Conservation (phyloP, 2,329 filamentous ascomycete genomes). For the Botrytis fabae region DNA sequence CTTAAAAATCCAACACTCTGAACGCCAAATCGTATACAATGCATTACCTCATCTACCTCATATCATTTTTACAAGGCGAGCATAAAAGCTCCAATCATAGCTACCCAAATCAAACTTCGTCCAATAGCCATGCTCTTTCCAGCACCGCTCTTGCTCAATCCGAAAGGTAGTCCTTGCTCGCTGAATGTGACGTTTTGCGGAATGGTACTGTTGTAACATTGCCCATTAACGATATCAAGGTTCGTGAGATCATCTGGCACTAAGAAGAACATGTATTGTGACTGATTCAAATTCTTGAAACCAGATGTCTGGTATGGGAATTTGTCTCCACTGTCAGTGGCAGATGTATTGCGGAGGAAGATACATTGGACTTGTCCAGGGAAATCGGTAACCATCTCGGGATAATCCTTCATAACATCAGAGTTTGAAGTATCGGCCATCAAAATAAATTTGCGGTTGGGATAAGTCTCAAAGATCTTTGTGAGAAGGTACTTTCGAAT, state of each 20-base stretch:
- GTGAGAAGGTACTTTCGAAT: conserved; percentile 70
- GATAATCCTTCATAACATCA: conserved; percentile 70
- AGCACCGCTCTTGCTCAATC: conserved; percentile 35
- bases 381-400: conserved; percentile 62
- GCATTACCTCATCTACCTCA: conserved; percentile 8
- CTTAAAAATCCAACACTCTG: neutral
- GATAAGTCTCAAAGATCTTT: conserved; percentile 74
- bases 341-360: conserved; percentile 70
- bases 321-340: conserved; percentile 64
- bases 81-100: neutral
- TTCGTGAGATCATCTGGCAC: conserved; percentile 66
- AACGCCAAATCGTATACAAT: conserved; percentile 15
- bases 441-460: conserved; percentile 71
- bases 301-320: conserved; percentile 76
- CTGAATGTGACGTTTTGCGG: conserved; percentile 71
- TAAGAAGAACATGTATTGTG: conserved; percentile 77
- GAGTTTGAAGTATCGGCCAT: conserved; percentile 75
- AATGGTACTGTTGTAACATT: conserved; percentile 66
- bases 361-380: conserved; percentile 76
- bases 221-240: conserved; percentile 66
- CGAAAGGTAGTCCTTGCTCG: conserved; percentile 58
- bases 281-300: conserved; percentile 66
- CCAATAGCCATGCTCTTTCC: neutral
- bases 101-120: neutral
- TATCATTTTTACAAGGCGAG: neutral